Base-by-base conservation (phyloP, 2,329 filamentous ascomycete genomes). In the Calonectria hawksworthii region DNA sequence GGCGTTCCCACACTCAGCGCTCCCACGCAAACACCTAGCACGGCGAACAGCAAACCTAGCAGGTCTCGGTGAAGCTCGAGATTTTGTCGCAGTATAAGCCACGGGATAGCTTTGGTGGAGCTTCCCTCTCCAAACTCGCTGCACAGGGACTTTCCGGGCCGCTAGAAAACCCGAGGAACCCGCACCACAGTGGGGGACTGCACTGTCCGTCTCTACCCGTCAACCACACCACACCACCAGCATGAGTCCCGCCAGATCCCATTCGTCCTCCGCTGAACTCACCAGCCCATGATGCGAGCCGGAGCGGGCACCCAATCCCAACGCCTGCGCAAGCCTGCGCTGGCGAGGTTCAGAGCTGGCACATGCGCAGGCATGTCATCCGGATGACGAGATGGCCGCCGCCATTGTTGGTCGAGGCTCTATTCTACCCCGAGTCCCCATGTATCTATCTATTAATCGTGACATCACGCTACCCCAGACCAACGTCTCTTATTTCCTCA, bases 141-240 rank as follows among this genome's bases (percentile, higher is more conserved):
- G 34, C 52, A 23, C 38, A 52, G 52, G 38, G 56, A 67, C 36
- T 28, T 18, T 59, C 72, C 78, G 79, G 79, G 74, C 78, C 79
- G 79, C 73, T 69, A 79, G 78, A 80, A 80, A 80, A 76, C 78
- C 79, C 79, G 79, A 68, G 30, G 38, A 47, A 28, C 34, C 36
- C 23, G 23, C 30, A 59, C 61, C 30, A 67, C 63, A 71, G 72
- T 71, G 68, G 52, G 28, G 63, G 52, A 23, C 56, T 41, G 34
- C n/a, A 63, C 67, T 61, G 41, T 71, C 41, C 51, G 41, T 54
- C 38, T 26, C 28, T 36, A 32, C 23, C 36, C 18, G 26, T 54
- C 64, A 44, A 72, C 72, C 68, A 66, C 64, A 72, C 68, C 72
- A 74, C 64, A 74, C 72, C 68, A 74, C 56, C 61, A 44, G 41